These are phyloP conservation scores for Chaetomium fimeti DNA, from an alignment of 495 filamentous ascomycete species.

Conservation along the genomic window DNA sequence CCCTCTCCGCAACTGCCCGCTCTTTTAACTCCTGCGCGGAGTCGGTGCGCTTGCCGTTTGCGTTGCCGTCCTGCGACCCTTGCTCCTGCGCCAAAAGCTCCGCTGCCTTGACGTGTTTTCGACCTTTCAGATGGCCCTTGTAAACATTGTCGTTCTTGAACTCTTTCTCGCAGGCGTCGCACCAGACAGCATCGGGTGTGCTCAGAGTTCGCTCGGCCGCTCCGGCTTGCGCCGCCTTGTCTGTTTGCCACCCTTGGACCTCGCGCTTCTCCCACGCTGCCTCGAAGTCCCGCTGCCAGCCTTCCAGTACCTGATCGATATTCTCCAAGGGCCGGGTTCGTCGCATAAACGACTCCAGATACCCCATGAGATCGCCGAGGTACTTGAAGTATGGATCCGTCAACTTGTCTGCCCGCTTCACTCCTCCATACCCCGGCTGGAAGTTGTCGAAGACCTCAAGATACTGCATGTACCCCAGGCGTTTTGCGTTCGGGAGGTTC, in stretches of 20 bases:
- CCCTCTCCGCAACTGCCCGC: slow-evolving; percentile 83
- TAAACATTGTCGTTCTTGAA: slow-evolving; percentile 97
- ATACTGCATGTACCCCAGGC: slow-evolving; percentile 86
- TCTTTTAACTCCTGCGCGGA: slow-evolving; percentile 70
- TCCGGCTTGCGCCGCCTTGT: slow-evolving; percentile 46
- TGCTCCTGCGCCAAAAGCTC: slow-evolving; percentile 51
- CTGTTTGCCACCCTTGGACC: slow-evolving; percentile 74
- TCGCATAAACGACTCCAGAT: slow-evolving; percentile 83
- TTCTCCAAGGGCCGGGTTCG: slow-evolving; percentile 80
- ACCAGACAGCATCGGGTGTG: slow-evolving; percentile 76
- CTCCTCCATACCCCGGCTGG: slow-evolving; percentile 62
- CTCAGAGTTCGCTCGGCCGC: slow-evolving; percentile 46
- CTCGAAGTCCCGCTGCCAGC: slow-evolving; percentile 79
- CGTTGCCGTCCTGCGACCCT: slow-evolving; percentile 34
- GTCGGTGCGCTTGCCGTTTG: slow-evolving; percentile 29
- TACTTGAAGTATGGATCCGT: slow-evolving; percentile 91
- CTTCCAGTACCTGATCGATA: slow-evolving; percentile 69
- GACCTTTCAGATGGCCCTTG: slow-evolving; percentile 79
- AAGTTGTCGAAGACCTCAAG: slow-evolving; percentile 87
- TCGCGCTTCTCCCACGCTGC: slow-evolving; percentile 75
- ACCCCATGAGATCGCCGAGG: slow-evolving; percentile 71
- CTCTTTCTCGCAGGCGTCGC: slow-evolving; percentile 84
- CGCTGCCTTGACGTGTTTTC: slow-evolving; percentile 86
- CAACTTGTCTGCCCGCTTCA: slow-evolving; percentile 78
- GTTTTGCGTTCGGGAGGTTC: slow-evolving; percentile 80